Base-by-base conservation (phyloP, 305 asterid species). In the Stenogyne calaminthoides region DNA sequence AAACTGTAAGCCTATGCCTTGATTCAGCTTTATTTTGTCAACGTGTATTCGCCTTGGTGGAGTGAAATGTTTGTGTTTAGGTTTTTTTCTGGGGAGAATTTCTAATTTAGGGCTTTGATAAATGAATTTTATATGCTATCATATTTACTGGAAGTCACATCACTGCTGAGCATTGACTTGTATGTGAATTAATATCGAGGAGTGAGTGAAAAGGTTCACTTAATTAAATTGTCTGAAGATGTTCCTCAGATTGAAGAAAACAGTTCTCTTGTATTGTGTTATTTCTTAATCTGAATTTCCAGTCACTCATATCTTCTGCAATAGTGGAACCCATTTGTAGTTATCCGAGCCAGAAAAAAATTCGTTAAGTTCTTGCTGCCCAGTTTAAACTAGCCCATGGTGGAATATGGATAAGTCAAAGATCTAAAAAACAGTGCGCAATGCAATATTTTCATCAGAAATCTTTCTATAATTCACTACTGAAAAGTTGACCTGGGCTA, bases 1-100 rank as follows among this genome's bases (percentile, higher is more conserved):
- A 93, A 80, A 91, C 97, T 61, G 98, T 91, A 86, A 84, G 96
- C 44, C 34, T 79, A 19, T 12, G 57, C 46, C 36, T 58, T 18
- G 32, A 8, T n/a, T 69, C 14, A 3, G 44, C 1, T 60, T 54
- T 44, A 0, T 10, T 16, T 46, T 67, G 36, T 32, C 36, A 32
- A 32, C 6, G 0, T 32, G 36, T 32, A 32, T 32, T 32, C 7
- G 36, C 36, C 36, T 32, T 32, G 36, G 4, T 5, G 22, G 42
- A 42, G 68, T 59, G 61, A 19, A 57, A 39, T 70, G 29, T 9
- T 6, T 61, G 40, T 47, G 51, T 16, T 42, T 59, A 58, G 22
- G 37, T 49, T 19, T 10, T n/a, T 32, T 37, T 37, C 39, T 29
- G 7, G 2, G 47, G 6, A 34, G 1, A n/a, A 18, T 19, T 25